phyloP scores from a whole-genome alignment of 257 asterid species.

The Knoxia roxburghii region DNA sequence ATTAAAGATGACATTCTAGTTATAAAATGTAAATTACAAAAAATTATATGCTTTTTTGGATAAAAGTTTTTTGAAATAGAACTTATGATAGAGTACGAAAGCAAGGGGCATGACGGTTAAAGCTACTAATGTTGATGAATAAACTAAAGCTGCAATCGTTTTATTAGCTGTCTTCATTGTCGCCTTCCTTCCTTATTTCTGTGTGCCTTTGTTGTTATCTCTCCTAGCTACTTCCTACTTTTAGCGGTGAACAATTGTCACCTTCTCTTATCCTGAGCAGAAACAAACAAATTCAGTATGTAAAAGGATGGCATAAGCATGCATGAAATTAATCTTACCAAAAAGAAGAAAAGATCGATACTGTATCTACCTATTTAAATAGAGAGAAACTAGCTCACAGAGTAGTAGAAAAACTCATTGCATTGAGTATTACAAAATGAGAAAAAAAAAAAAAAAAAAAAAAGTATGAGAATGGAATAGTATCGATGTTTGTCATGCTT shows the following conservation, averaged over 20 bases:
- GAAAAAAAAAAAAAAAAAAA: too few relatives aligned
- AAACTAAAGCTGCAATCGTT: background rate
- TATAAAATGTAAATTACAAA: too few relatives aligned
- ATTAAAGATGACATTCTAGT: too few relatives aligned
- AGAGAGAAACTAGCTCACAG: too few relatives aligned
- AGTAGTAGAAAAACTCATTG: too few relatives aligned
- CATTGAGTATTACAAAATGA: too few relatives aligned
- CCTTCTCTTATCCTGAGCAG: background rate
- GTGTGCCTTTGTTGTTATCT: background rate
- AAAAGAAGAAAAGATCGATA: background rate
- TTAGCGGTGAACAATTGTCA: slow-evolving; percentile 7
- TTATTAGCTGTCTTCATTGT: slow-evolving; percentile 11
- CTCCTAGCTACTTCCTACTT: slow-evolving; percentile 13
- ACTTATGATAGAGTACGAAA: too few relatives aligned
- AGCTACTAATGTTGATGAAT: background rate
- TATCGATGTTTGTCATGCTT: slow-evolving; percentile 42
- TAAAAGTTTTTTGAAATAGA: too few relatives aligned
- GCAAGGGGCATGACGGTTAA: too few relatives aligned
- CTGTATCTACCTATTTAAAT: background rate
- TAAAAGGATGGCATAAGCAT: background rate
- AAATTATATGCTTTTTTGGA: too few relatives aligned
- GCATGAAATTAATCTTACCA: background rate
- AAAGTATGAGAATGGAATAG: slow-evolving; percentile 29
- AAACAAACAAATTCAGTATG: slow-evolving; percentile 5
- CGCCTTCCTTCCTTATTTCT: background rate